A percentile compares a stretch with the other conserved stretches of the same genome.
phyloP scores from a whole-genome alignment of 352 stramenopile genomes.

The Pythium apleroticum region DNA sequence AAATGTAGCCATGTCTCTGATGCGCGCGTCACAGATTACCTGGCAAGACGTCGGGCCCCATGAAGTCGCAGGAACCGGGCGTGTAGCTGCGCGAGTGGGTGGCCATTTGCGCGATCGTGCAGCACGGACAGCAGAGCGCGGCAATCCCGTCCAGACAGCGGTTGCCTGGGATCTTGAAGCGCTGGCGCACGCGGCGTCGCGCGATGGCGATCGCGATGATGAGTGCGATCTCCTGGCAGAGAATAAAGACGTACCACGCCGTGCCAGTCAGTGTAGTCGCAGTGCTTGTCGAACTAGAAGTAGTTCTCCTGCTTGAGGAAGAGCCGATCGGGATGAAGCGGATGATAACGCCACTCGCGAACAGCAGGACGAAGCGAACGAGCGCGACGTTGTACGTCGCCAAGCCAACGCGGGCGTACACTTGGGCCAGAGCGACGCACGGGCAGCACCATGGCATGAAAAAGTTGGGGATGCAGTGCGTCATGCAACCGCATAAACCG shows the following conservation, averaged over 20 bases:
- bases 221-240: not conserved
- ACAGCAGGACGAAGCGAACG: not conserved
- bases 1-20: not conserved
- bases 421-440: constrained; percentile 25
- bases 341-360: constrained; percentile 17
- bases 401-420: constrained; percentile 24
- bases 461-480: constrained; percentile 30
- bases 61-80: constrained; percentile 15
- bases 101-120: constrained; percentile 25
- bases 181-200: constrained; percentile 11
- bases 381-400: constrained; percentile 5
- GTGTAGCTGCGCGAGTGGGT: constrained; percentile 24
- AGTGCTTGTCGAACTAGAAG: not conserved
- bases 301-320: not conserved
- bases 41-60: constrained; percentile 12
- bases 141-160: constrained; percentile 12
- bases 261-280: not conserved
- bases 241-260: not conserved
- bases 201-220: not conserved
- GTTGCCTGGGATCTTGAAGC: constrained; percentile 25
- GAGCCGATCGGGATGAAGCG: not conserved
- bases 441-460: constrained; percentile 30
- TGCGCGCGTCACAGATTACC: not conserved
- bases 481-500: constrained; percentile 30
- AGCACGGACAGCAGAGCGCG: constrained; percentile 27